Percentiles rank a stretch among this genome's conserved stretches.
Conservation (phyloP, 192 early-diverging fungal species). For the Umbelopsis ramanniana region DNA sequence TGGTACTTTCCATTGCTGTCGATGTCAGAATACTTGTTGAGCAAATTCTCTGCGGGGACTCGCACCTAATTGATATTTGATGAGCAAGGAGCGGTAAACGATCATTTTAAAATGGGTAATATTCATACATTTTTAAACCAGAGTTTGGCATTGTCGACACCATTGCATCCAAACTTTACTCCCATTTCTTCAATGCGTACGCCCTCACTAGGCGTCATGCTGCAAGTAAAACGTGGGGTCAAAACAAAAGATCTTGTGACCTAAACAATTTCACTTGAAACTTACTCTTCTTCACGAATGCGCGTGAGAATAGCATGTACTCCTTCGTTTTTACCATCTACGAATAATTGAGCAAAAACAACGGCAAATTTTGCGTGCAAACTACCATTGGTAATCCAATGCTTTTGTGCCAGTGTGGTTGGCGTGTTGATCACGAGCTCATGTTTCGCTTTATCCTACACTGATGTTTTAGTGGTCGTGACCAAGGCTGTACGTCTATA, state of each 20-base stretch:
- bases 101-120: background rate
- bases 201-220: conserved; percentile 61
- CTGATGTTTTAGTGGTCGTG: background rate
- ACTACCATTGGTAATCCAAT: conserved; percentile 81
- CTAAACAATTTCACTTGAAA: conserved; percentile 8
- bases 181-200: conserved; percentile 81
- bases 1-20: conserved; percentile 58
- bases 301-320: conserved; percentile 75
- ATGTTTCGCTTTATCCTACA: conserved; percentile 54
- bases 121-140: conserved; percentile 48
- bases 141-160: conserved; percentile 77
- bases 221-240: conserved; percentile 3
- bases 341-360: conserved; percentile 79
- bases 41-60: conserved; percentile 65
- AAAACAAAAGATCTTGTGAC: background rate
- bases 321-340: conserved; percentile 73
- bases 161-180: conserved; percentile 70
- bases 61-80: conserved; percentile 35
- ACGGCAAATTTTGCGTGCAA: conserved; percentile 72
- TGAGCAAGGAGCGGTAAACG: conserved; percentile 22
- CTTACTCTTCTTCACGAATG: conserved; percentile 69
- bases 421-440: conserved; percentile 82
- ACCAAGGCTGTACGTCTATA: background rate
- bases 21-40: conserved; percentile 73
- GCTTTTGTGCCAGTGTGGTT: conserved; percentile 71